These are phyloP conservation scores for Chrysanthemum seticuspe DNA, from an alignment of 129 eudicot genomes.

Conservation along the genomic window DNA sequence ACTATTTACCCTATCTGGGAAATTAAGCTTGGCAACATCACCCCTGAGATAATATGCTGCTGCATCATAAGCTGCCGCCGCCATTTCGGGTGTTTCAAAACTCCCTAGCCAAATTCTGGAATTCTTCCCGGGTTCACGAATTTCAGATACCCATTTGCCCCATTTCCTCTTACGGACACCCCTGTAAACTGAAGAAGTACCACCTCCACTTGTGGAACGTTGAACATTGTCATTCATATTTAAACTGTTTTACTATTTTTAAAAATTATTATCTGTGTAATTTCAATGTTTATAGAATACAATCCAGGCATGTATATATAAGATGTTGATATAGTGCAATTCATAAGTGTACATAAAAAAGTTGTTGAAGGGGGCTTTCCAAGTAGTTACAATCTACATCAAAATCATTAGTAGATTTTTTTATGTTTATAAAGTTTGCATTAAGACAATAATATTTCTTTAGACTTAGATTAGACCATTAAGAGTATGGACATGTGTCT, in stretches of 20 bases:
- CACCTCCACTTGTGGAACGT: slow-evolving; percentile 33
- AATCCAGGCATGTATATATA: slow-evolving; percentile 36
- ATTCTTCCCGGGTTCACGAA: slow-evolving; percentile 54
- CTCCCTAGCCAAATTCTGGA: slow-evolving; percentile 61
- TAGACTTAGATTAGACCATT: slow-evolving; percentile 26
- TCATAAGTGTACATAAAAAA: slow-evolving; percentile 12
- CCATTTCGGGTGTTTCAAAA: slow-evolving; percentile 65
- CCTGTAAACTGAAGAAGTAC: slow-evolving; percentile 42
- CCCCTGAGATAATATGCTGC: slow-evolving; percentile 57
- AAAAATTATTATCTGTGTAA: no score
- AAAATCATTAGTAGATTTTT: slow-evolving; percentile 21
- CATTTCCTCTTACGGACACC: slow-evolving; percentile 63
- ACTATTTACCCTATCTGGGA: slow-evolving; percentile 34
- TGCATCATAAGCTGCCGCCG: slow-evolving; percentile 54
- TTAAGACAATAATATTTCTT: slow-evolving; percentile 22
- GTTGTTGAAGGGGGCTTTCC: slow-evolving; percentile 35
- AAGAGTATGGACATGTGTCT: slow-evolving; percentile 29
- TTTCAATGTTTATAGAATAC: slow-evolving; percentile 6
- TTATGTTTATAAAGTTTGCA: slow-evolving; percentile 17
- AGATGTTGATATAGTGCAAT: slow-evolving; percentile 22
- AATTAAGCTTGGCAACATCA: slow-evolving; percentile 40
- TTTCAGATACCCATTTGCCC: slow-evolving; percentile 72
- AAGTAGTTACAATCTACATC: slow-evolving; percentile 36
- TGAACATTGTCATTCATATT: slow-evolving; percentile 19
- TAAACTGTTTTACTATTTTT: not conserved